Base-by-base conservation (phyloP, 805 yeast genomes). In the Candida koratica region DNA sequence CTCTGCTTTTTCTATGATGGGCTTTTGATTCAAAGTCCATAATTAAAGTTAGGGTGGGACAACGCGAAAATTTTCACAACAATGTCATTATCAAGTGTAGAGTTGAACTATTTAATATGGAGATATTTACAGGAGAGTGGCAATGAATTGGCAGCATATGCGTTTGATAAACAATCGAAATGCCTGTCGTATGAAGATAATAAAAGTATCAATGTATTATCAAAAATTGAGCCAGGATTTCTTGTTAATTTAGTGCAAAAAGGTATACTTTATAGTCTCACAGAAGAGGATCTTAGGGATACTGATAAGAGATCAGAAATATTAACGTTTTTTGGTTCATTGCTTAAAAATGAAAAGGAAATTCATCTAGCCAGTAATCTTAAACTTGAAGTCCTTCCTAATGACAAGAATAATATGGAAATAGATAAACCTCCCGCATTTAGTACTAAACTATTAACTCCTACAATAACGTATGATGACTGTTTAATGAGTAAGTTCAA, bases 81-180 rank as follows among this genome's bases (percentile, higher is more conserved):
- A 13, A 86, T 87, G 96, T 82, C 95, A 17, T 63, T 90, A 32
- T 75, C 93, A 4, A 81, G 93, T 38, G 78, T 74, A 39, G 95
- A 88, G 59, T 73, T 90, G 37, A 93, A 90, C 65, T 90, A 90
- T 55, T 71, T 93, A 48, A 76, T 90, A 36, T 93, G 96, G 96
- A 65, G 97, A 43, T 93, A 90, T 53, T 69, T 88, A 25, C 95
- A 87, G 53, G 97, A 93, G 56, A 67, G 81, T 5, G 94, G 94
- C 3, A 68, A 71, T 25, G 89, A 84, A 34, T 69, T 85, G 14
- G 69, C 93, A 2, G 88, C 95, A 0, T 77, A 73, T 50, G 94
- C 96, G 0, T 60, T 93, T 18, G 85, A 83, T 44, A 81, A 84
- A 46, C 89, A 84, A 46, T 67, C 90, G 1, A 62, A 71, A 14